phyloP scores from a whole-genome alignment of 805 yeast genomes.

The Pichia ethanolica region DNA sequence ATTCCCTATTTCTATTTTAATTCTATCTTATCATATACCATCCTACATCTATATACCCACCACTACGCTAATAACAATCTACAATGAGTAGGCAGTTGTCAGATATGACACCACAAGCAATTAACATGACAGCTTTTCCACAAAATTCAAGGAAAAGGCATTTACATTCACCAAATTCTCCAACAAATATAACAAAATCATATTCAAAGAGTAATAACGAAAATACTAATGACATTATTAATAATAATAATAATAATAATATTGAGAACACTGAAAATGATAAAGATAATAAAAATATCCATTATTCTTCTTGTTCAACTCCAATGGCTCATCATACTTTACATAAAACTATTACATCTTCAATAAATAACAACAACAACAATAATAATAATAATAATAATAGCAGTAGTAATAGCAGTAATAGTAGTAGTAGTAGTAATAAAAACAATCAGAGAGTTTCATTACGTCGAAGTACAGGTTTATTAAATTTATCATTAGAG shows the following conservation, averaged over 20 bases:
- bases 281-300: neutral
- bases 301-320: slow-evolving; percentile 1
- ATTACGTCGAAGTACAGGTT: slow-evolving; percentile 46
- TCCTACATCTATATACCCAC: too few species aligned
- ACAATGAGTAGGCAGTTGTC: slow-evolving; percentile 5
- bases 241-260: neutral
- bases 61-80: too few species aligned
- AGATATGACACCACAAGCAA: slow-evolving; percentile 18
- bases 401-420: too few species aligned
- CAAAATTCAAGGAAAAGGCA: slow-evolving; percentile 23
- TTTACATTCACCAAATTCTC: slow-evolving; percentile 23
- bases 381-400: neutral
- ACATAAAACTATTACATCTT: neutral
- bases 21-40: too few species aligned
- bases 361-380: neutral
- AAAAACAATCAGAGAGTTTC: slow-evolving; percentile 21
- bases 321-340: neutral
- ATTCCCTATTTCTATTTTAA: too few species aligned
- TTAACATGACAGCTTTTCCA: slow-evolving; percentile 24
- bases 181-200: neutral
- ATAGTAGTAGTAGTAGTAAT: neutral
- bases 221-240: slow-evolving; percentile 12
- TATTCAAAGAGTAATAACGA: slow-evolving; percentile 11
- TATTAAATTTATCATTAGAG: slow-evolving; percentile 42
- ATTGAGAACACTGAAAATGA: neutral